Evolutionary conservation across 1,284 basidiomycete species (phyloP).

Genomic region (Singerocomus rubriflavus): DNA sequence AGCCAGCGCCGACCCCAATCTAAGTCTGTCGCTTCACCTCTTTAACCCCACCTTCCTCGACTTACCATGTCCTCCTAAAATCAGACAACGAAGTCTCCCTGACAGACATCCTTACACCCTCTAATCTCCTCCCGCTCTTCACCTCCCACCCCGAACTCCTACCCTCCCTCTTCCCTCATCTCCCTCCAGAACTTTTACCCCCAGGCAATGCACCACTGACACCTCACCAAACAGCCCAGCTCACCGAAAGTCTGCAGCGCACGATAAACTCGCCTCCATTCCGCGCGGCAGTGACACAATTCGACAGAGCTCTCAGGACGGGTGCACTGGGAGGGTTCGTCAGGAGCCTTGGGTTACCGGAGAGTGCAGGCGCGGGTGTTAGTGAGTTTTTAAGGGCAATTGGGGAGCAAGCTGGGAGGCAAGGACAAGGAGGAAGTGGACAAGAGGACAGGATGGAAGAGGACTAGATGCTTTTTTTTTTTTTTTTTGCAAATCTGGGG

Average conservation of each 20-base stretch:
- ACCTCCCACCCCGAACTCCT: conserved; percentile 62
- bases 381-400: conserved; percentile 72
- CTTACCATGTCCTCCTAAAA: neutral
- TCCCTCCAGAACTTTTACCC: conserved; percentile 44
- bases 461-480: conserved; percentile 25
- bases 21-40: conserved; percentile 10
- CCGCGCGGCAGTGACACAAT: conserved; percentile 57
- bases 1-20: conserved; percentile 20
- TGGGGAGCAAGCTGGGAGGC: conserved; percentile 65
- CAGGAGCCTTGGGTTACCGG: conserved; percentile 69
- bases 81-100: conserved; percentile 54
- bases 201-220: conserved; percentile 15
- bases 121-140: conserved; percentile 67
- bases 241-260: conserved; percentile 56
- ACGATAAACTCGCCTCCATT: conserved; percentile 59
- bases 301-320: conserved; percentile 75
- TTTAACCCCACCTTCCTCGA: conserved; percentile 15
- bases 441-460: conserved; percentile 32
- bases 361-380: conserved; percentile 71
- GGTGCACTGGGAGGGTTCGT: conserved; percentile 71
- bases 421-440: conserved; percentile 30
- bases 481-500: neutral
- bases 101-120: conserved; percentile 70
- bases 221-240: conserved; percentile 31
- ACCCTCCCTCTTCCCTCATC: conserved; percentile 67